phyloP scores from a whole-genome alignment of 192 early-diverging fungal genomes.

The Coemansia sp. region DNA sequence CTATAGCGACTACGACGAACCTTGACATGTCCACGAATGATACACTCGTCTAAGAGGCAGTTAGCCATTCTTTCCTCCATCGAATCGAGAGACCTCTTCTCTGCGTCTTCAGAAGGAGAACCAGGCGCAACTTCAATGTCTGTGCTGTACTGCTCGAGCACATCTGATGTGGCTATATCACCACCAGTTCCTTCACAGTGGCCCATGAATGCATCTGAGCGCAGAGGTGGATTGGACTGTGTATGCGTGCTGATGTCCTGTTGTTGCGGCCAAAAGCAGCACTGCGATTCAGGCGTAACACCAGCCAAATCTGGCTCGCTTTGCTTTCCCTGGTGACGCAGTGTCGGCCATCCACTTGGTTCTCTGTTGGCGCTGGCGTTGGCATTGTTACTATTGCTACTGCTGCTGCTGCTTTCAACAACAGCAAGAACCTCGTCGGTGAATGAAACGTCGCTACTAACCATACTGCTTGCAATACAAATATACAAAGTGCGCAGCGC shows the following conservation, averaged over 20 bases:
- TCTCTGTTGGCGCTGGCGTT: not conserved
- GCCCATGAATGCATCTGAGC: conserved; percentile 3
- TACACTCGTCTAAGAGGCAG: not conserved
- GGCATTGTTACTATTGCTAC: not conserved
- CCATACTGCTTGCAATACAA: not conserved
- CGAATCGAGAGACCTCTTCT: not conserved
- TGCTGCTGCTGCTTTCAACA: not conserved
- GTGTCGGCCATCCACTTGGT: not conserved
- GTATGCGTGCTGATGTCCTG: not conserved
- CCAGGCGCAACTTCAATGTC: not conserved
- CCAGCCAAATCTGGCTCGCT: not conserved
- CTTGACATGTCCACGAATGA: not conserved
- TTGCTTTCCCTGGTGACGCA: conserved; percentile 1
- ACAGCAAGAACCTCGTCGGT: not conserved
- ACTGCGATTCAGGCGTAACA: not conserved
- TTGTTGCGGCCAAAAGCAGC: not conserved
- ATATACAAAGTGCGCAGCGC: not conserved
- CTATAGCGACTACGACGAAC: not conserved
- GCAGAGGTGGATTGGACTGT: not conserved
- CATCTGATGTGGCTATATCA: not conserved
- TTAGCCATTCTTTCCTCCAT: not conserved
- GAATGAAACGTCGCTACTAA: not conserved
- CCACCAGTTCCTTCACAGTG: not conserved
- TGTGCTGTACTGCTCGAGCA: not conserved
- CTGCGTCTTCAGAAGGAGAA: not conserved